Conservation (phyloP, 2,329 filamentous ascomycete species). For the Stagonosporopsis vannaccii region DNA sequence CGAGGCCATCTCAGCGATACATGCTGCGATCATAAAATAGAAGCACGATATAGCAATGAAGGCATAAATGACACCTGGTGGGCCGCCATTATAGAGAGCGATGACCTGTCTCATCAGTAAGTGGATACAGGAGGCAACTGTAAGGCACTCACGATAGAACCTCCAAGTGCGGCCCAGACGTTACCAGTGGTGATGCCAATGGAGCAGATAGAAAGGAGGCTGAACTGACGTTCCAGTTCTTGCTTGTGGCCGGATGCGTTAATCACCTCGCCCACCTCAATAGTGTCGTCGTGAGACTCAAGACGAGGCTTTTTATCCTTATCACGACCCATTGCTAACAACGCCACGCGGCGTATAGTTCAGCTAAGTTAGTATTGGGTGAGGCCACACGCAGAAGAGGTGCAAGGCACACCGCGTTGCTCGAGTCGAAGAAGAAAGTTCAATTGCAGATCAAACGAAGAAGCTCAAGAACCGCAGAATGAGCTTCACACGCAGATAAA, state of each 20-base stretch:
- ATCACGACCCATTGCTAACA: conserved; percentile 1
- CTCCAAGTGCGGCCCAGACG: conserved; percentile 57
- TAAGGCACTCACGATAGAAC: conserved; percentile 51
- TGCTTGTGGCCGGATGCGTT: conserved; percentile 62
- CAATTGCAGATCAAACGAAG: conserved; percentile 17
- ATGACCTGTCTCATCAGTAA: conserved; percentile 35
- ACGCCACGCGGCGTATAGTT: not conserved
- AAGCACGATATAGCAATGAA: conserved; percentile 59
- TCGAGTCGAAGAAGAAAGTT: not conserved
- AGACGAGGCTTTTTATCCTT: conserved; percentile 23
- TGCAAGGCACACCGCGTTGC: not conserved
- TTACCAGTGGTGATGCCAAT: conserved; percentile 55
- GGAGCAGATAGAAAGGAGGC: conserved; percentile 55
- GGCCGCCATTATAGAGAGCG: conserved; percentile 56
- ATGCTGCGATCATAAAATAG: conserved; percentile 60
- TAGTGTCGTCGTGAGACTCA: conserved; percentile 30
- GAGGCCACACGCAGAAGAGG: not conserved
- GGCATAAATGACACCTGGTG: conserved; percentile 56
- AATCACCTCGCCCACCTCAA: conserved; percentile 47
- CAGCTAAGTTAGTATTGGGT: not conserved
- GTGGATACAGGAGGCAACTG: not conserved
- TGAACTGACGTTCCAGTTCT: conserved; percentile 60
- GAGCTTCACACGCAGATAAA: conserved; percentile 4
- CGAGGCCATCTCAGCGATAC: conserved; percentile 60
- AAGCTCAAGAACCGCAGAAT: not conserved